Evolutionary conservation across 2,329 filamentous ascomycete genomes (phyloP).

Genomic region (Escovopsis sp.): DNA sequence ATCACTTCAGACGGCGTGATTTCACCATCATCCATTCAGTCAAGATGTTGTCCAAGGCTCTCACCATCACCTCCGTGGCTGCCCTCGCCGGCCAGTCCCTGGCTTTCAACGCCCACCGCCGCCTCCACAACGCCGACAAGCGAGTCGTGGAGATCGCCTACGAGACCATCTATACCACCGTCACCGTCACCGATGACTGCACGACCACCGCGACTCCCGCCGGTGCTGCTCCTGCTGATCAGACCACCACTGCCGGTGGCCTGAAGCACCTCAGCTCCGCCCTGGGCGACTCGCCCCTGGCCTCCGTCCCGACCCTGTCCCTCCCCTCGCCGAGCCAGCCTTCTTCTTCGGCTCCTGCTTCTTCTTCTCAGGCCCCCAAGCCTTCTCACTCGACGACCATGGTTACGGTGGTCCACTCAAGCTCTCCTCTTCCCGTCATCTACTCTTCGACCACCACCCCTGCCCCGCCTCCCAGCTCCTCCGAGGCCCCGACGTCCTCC

Average conservation of each 20-base stretch:
- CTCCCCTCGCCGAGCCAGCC: constrained; percentile 2
- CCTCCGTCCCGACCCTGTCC: constrained; percentile 1
- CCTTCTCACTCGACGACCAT: constrained; percentile 1
- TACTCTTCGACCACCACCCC: constrained; percentile 4
- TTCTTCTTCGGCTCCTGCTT: background rate
- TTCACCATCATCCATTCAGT: constrained; percentile 1
- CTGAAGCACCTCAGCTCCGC: constrained; percentile 1
- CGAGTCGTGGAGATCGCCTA: constrained; percentile 21
- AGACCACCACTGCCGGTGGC: background rate
- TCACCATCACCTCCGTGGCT: constrained; percentile 26
- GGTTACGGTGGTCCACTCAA: background rate
- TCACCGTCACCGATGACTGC: constrained; percentile 20
- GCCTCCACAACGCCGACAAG: constrained; percentile 22
- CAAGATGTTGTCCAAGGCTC: constrained; percentile 30
- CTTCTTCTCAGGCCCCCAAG: constrained; percentile 3
- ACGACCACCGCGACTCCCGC: constrained; percentile 1
- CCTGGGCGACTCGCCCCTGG: background rate
- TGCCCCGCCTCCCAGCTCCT: constrained; percentile 3
- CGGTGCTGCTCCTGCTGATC: constrained; percentile 2
- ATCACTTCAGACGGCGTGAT: background rate
- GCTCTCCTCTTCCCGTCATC: too few species aligned
- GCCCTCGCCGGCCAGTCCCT: constrained; percentile 29
- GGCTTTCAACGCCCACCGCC: constrained; percentile 28
- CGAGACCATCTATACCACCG: constrained; percentile 26
- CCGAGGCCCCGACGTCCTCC: constrained; percentile 1